These are phyloP conservation scores for Malus asiatica DNA, from an alignment of 306 rosid genomes.

Conservation along the genomic window DNA sequence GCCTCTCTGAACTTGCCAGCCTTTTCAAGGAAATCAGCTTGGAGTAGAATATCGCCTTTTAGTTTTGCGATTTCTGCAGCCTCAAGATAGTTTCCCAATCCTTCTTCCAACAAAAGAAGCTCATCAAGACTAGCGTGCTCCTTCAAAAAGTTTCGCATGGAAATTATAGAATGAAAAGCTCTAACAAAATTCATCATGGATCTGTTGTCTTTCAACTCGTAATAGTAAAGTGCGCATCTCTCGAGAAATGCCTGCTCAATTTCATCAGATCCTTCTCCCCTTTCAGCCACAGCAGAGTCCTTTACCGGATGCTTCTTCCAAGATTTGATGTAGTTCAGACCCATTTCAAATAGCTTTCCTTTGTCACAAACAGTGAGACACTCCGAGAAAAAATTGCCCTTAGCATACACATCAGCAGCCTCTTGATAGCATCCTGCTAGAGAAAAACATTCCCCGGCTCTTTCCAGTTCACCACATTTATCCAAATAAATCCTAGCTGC, in stretches of 20 bases:
- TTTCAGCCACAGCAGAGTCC: conserved; percentile 10
- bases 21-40: conserved; percentile 48
- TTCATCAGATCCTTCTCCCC: conserved; percentile 18
- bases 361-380: conserved; percentile 51
- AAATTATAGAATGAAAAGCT: conserved; percentile 46
- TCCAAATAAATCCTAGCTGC: conserved; percentile 54
- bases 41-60: conserved; percentile 36
- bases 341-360: conserved; percentile 48
- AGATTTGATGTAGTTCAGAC: conserved; percentile 40
- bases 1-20: conserved; percentile 48
- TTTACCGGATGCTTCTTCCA: conserved; percentile 47
- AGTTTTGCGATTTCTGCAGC: conserved; percentile 49
- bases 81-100: conserved; percentile 49
- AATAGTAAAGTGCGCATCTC: conserved; percentile 55
- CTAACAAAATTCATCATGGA: conserved; percentile 68
- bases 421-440: conserved; percentile 41
- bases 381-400: conserved; percentile 40
- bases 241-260: conserved; percentile 53
- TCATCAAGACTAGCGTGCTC: conserved; percentile 40
- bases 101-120: conserved; percentile 60
- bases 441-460: conserved; percentile 64
- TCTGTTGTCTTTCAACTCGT: conserved; percentile 29
- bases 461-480: conserved; percentile 43
- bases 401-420: conserved; percentile 57
- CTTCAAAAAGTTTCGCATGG: conserved; percentile 49